These are phyloP conservation scores for Medicago lupulina DNA, from an alignment of 306 rosid genomes.

Conservation along the genomic window DNA sequence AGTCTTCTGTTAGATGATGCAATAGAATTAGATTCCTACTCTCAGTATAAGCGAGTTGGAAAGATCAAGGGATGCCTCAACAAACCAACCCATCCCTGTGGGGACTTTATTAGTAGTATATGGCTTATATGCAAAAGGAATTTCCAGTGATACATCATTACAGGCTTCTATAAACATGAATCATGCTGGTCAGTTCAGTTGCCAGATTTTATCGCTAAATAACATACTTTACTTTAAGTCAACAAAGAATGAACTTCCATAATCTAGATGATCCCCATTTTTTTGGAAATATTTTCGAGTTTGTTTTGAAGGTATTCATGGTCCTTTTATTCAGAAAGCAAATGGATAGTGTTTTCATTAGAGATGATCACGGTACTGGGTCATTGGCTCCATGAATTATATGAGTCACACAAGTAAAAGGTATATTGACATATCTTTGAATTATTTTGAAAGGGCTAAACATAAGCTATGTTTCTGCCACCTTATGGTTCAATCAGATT, in stretches of 20 bases:
- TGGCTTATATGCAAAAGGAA: background rate
- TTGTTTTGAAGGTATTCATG: slow-evolving; percentile 16
- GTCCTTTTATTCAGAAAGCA: background rate
- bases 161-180: background rate
- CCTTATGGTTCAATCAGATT: slow-evolving; percentile 1
- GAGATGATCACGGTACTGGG: slow-evolving; percentile 17
- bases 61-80: background rate
- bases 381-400: no score
- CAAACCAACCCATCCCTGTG: background rate
- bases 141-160: background rate
- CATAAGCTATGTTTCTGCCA: background rate
- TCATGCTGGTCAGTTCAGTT: background rate
- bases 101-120: background rate
- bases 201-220: background rate
- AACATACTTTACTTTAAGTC: background rate
- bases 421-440: background rate
- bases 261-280: background rate
- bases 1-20: slow-evolving; percentile 18
- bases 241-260: background rate
- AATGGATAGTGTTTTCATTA: background rate
- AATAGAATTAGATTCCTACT: slow-evolving; percentile 7
- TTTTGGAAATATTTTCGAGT: background rate
- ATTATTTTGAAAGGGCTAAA: background rate
- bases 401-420: no score
- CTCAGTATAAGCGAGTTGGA: slow-evolving; percentile 7